These are phyloP conservation scores for Vitellaria paradoxa DNA, from an alignment of 179 eudicot species.

Conservation along the genomic window DNA sequence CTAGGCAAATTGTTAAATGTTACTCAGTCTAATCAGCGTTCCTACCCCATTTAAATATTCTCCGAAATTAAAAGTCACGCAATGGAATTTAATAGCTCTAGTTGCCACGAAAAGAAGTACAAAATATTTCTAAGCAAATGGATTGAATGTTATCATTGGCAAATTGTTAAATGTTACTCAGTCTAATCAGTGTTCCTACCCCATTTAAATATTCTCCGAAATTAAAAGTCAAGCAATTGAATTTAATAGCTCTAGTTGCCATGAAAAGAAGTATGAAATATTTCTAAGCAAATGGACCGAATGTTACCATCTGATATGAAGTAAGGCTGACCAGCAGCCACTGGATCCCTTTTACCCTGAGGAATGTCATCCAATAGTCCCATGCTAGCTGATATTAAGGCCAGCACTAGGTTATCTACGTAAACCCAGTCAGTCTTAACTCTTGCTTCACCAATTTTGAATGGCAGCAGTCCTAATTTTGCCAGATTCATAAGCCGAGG, in stretches of 20 bases:
- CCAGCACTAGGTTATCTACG: constrained; percentile 76
- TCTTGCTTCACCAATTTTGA: constrained; percentile 62
- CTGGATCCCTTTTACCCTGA: constrained; percentile 52
- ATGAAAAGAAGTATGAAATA: neutral
- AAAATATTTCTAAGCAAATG: neutral
- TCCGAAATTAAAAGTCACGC: neutral
- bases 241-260: constrained; percentile 3
- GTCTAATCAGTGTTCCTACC: too few species aligned
- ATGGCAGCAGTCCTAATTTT: constrained; percentile 67
- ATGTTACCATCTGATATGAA: constrained; percentile 87
- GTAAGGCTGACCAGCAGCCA: constrained; percentile 95
- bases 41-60: neutral
- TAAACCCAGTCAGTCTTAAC: constrained; percentile 87
- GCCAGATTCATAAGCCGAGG: constrained; percentile 71
- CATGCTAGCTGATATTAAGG: constrained; percentile 90
- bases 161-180: neutral
- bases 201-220: neutral
- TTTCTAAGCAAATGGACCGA: constrained; percentile 5
- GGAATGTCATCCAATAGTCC: constrained; percentile 93
- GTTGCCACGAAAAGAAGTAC: neutral
- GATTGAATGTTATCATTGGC: neutral
- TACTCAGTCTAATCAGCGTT: neutral
- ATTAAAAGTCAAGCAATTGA: neutral
- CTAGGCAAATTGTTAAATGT: neutral
- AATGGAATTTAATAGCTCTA: constrained; percentile 1